phyloP scores from a whole-genome alignment of 148 eudicot species.

The Vaccinium corymbosum region DNA sequence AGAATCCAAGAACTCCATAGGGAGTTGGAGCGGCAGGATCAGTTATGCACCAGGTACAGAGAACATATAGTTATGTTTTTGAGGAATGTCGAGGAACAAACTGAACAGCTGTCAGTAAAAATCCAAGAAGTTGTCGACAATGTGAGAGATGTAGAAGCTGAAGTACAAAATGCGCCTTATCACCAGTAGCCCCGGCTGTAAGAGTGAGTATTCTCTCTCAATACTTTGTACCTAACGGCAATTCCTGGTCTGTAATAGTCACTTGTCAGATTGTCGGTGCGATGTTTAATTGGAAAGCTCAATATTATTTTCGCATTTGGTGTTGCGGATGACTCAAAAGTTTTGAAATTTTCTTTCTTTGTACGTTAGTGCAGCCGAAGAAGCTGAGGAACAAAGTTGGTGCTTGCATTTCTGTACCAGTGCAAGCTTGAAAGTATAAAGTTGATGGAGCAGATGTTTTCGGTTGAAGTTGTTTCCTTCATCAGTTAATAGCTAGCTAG shows the following conservation, averaged over 20 bases:
- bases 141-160: conserved; percentile 22
- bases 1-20: conserved; percentile 18
- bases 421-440: not conserved
- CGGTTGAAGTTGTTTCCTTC: not conserved
- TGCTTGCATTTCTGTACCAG: not conserved
- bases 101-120: conserved; percentile 23
- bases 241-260: not conserved
- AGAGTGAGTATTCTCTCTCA: not conserved
- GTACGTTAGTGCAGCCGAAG: not conserved
- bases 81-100: conserved; percentile 20
- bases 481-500: not conserved
- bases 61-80: conserved; percentile 18
- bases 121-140: conserved; percentile 23
- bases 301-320: not conserved
- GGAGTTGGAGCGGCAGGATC: conserved; percentile 21
- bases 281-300: not conserved
- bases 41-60: conserved; percentile 14
- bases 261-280: not conserved
- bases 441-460: not conserved
- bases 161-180: conserved; percentile 1
- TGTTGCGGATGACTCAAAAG: not conserved
- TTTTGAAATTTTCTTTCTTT: not conserved
- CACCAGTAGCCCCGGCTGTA: not conserved
- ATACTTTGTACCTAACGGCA: not conserved
- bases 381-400: not conserved